Conservation (phyloP, 345 rosid species). For the Pistacia integerrima region DNA sequence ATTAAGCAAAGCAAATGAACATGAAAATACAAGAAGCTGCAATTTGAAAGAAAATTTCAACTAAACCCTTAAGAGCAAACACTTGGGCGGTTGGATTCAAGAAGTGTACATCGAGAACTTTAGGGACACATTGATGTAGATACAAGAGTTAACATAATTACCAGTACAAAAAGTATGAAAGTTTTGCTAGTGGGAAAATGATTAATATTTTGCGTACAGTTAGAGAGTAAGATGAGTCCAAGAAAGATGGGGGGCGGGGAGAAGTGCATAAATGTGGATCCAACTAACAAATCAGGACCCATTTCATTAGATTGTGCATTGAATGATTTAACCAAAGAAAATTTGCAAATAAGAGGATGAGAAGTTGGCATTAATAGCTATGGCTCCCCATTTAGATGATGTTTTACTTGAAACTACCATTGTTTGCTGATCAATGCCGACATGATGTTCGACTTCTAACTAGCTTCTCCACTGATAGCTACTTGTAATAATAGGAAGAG, state of each 20-base stretch:
- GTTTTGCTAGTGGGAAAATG: neutral
- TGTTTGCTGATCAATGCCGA: neutral
- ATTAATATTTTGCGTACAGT: neutral
- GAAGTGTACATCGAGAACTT: too few species aligned
- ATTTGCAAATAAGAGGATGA: neutral
- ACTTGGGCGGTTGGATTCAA: too few species aligned
- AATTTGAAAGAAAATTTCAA: too few species aligned
- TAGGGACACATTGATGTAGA: too few species aligned
- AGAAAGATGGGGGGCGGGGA: neutral
- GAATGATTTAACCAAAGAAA: neutral
- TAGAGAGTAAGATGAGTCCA: neutral
- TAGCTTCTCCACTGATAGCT: neutral
- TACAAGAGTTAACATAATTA: too few species aligned
- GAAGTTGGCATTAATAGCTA: neutral
- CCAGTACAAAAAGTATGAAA: too few species aligned
- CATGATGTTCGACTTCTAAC: neutral
- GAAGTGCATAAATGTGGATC: neutral
- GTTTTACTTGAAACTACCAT: neutral
- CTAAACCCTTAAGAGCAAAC: too few species aligned
- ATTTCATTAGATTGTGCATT: neutral
- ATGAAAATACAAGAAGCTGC: too few species aligned
- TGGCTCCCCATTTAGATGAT: neutral
- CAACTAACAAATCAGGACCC: slow-evolving; percentile 4
- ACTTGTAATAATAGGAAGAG: too few species aligned
- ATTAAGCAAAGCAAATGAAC: too few species aligned